Evolutionary conservation across 2,329 filamentous ascomycete species (phyloP), one percentile per base, ranked within the genome.

Genomic region (Stachybotrys chlorohalonatus): DNA sequence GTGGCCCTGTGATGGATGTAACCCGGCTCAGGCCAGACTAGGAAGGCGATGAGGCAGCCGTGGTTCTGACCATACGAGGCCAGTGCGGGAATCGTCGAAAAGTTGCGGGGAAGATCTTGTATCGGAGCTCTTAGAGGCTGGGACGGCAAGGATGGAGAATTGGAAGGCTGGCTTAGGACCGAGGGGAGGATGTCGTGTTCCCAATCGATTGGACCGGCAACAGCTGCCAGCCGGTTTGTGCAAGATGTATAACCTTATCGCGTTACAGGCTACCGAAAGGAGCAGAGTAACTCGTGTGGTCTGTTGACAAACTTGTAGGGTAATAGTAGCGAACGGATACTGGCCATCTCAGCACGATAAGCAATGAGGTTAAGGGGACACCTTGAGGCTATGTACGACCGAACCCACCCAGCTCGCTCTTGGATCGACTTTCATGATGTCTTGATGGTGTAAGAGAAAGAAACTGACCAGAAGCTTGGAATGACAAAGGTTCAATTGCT

Each of bases 1-100:
- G 36, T 42, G 36, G 36, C 13, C 36, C 36, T 9, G 13, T 36
- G 53, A 24, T 47, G 54, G 31, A 49, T 31, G 16, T 24, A 47
- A 53, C 50, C 55, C 39, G 51, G 48, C 48, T 54, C 54, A 59
- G 49, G 55, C 56, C 54, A 53, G 52, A 53, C 53, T 59, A 58
- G 55, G 57, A 57, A 57, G 57, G 57, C 58, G 53, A 57, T 50
- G 31, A 47, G 54, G 52, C 49, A 54, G 54, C 53, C 24, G 51
- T 46, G 53, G 57, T 55, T 50, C 54, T 49, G 54, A 47, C 36
- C 36, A 51, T 49, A 30, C 49, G 16, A 47, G 53, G n/a, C 32
- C 13, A 52, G 48, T 36, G 42, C 31, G 32, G 31, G 32, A 31
- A 17, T 24, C 31, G 49, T 50, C 31, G 31, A 39, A 36, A 16